These are phyloP conservation scores for Oryza glaberrima DNA, from an alignment of 176 grass and related monocot genomes.

Conservation along the genomic window DNA sequence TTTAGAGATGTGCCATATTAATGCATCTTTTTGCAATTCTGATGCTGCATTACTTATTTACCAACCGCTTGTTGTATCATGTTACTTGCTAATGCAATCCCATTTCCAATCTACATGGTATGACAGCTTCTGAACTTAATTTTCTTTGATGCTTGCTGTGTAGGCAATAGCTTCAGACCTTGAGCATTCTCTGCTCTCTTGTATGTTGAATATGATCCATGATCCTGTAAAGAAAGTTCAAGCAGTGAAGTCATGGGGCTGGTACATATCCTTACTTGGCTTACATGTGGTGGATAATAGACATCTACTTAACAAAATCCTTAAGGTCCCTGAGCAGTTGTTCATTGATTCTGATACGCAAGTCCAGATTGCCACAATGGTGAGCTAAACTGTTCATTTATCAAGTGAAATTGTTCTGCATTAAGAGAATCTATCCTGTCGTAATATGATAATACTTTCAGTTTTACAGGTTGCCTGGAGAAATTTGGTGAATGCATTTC, in stretches of 20 bases:
- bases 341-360: slow-evolving; percentile 70
- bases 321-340: slow-evolving; percentile 72
- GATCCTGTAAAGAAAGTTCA: slow-evolving; percentile 76
- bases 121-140: slow-evolving; percentile 1
- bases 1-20: background rate
- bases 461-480: slow-evolving; percentile 77
- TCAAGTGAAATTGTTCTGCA: slow-evolving; percentile 9
- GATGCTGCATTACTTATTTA: slow-evolving; percentile 23
- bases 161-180: slow-evolving; percentile 68
- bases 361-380: slow-evolving; percentile 74
- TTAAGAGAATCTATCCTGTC: slow-evolving; percentile 8
- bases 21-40: slow-evolving; percentile 12
- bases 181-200: slow-evolving; percentile 56
- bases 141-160: slow-evolving; percentile 25
- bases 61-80: background rate
- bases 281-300: slow-evolving; percentile 52
- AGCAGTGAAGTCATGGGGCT: slow-evolving; percentile 80
- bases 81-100: slow-evolving; percentile 14
- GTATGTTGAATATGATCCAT: slow-evolving; percentile 60
- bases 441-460: slow-evolving; percentile 35
- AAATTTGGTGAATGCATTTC: slow-evolving; percentile 79
- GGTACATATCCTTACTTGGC: slow-evolving; percentile 78
- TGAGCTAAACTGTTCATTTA: slow-evolving; percentile 45
- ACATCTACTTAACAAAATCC: slow-evolving; percentile 76
- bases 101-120: background rate